phyloP scores from a whole-genome alignment of 164 flowering plant genomes.

The Paratinospora sagittata region DNA sequence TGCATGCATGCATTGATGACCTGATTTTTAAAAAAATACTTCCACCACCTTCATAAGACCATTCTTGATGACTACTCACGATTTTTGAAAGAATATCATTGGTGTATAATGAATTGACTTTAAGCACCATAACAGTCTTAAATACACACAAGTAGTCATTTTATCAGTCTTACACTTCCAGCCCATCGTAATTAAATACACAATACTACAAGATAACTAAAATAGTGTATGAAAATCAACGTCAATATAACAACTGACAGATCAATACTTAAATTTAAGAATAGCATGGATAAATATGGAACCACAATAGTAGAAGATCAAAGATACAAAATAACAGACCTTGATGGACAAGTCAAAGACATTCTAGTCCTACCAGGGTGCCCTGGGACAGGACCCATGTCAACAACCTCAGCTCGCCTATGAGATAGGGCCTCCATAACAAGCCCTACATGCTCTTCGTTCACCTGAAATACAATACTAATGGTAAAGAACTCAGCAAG shows the following conservation, averaged over 20 bases:
- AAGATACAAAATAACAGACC: conserved; percentile 36
- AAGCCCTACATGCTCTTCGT: conserved; percentile 96
- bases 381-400: conserved; percentile 98
- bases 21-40: no score
- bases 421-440: conserved; percentile 95
- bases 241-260: neutral
- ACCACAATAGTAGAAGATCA: neutral
- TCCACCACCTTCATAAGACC: no score
- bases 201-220: no score
- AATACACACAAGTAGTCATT: no score
- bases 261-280: neutral
- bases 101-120: no score
- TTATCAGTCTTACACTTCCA: no score
- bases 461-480: conserved; percentile 42
- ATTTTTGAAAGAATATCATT: no score
- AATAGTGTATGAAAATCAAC: neutral
- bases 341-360: conserved; percentile 91
- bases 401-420: conserved; percentile 76
- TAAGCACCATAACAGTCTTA: no score
- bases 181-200: no score
- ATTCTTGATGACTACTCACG: no score
- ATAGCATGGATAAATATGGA: neutral
- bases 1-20: no score
- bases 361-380: conserved; percentile 78
- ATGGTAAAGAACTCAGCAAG: neutral